A percentile compares a stretch with the other conserved stretches of the same genome.
phyloP scores from a whole-genome alignment of 2,329 filamentous ascomycete species.

The Venturia aucupariae region DNA sequence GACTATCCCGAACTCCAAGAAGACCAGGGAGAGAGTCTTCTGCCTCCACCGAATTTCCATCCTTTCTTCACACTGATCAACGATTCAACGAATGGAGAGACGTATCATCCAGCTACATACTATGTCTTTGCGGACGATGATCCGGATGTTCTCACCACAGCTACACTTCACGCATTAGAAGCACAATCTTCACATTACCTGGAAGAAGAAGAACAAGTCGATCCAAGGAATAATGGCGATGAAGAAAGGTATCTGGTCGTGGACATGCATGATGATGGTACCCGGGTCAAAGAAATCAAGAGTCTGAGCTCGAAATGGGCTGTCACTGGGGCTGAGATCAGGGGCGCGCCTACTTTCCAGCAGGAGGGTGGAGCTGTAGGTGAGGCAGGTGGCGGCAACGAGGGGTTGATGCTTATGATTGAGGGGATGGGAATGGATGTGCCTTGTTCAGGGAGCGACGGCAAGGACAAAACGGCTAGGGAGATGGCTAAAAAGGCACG shows the following conservation, averaged over 20 bases:
- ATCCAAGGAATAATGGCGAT: conserved; percentile 32
- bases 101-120: conserved; percentile 76
- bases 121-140: conserved; percentile 95
- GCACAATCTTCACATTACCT: conserved; percentile 23
- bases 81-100: conserved; percentile 62
- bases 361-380: conserved; percentile 24
- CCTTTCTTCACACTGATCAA: conserved; percentile 82
- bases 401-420: conserved; percentile 52
- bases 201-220: conserved; percentile 22
- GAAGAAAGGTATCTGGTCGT: conserved; percentile 49
- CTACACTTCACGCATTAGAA: conserved; percentile 48
- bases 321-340: conserved; percentile 44
- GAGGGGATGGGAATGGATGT: conserved; percentile 40
- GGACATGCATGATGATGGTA: conserved; percentile 39
- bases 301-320: conserved; percentile 70
- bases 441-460: not conserved
- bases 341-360: conserved; percentile 55
- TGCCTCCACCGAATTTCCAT: conserved; percentile 49
- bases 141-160: conserved; percentile 61
- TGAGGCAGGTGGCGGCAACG: conserved; percentile 22
- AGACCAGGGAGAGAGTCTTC: conserved; percentile 25
- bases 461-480: not conserved
- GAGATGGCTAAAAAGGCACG: not conserved
- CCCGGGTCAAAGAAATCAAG: conserved; percentile 55
- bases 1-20: conserved; percentile 28